Evolutionary conservation across 2,329 filamentous ascomycete species (phyloP).

Genomic region (Trichophaea hybrida): DNA sequence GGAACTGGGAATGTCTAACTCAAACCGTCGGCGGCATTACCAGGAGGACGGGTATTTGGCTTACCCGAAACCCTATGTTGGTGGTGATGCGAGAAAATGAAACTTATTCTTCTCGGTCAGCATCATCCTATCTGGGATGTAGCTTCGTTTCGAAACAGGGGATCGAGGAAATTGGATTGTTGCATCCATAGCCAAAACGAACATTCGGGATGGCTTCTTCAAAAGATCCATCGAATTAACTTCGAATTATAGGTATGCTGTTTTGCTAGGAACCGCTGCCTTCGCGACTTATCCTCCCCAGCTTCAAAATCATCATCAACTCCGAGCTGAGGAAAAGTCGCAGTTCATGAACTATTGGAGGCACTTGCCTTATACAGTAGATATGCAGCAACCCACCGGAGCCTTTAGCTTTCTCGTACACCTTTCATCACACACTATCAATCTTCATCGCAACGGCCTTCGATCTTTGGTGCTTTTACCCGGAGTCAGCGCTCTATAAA

Average conservation of each 20-base stretch:
- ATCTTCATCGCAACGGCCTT: constrained; percentile 5
- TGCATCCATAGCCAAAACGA: not conserved
- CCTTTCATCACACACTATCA: not conserved
- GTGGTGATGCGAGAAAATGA: not conserved
- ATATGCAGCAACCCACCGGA: too few species aligned
- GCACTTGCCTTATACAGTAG: too few species aligned
- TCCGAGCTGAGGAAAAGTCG: too few species aligned
- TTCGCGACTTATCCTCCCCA: too few species aligned
- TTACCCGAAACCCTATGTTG: not conserved
- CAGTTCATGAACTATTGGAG: too few species aligned
- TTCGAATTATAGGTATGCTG: not conserved
- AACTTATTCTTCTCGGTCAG: not conserved
- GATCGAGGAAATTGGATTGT: not conserved
- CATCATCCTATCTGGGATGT: not conserved
- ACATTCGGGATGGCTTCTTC: not conserved
- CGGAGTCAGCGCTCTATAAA: not conserved
- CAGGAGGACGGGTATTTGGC: not conserved
- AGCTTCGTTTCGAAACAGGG: not conserved
- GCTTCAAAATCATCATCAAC: too few species aligned
- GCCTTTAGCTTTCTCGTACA: too few species aligned
- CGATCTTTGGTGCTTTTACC: constrained; percentile 5
- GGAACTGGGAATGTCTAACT: not conserved
- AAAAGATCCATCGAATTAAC: not conserved
- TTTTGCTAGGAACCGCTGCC: not conserved
- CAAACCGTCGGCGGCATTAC: not conserved